phyloP scores from a whole-genome alignment of 441 rosid genomes.

The Aleurites moluccanus region DNA sequence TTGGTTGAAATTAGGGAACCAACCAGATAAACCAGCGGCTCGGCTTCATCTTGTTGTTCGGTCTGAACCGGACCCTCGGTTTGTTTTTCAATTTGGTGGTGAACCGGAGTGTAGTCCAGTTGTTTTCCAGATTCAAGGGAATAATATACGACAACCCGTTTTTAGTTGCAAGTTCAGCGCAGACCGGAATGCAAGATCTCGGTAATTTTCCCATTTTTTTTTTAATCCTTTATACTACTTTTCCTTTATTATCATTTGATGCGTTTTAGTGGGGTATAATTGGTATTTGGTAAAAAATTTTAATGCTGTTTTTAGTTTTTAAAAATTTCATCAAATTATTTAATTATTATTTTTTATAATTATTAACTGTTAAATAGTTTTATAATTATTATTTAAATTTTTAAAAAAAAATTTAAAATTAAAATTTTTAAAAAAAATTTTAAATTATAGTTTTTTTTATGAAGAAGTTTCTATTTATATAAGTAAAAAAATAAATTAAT shows the following conservation, averaged over 20 bases:
- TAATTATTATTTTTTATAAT: no score
- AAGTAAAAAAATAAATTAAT: no score
- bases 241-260: neutral
- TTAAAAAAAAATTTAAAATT: no score
- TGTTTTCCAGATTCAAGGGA: slow-evolving; percentile 79
- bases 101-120: slow-evolving; percentile 98
- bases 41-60: slow-evolving; percentile 59
- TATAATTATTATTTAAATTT: no score
- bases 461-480: no score
- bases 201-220: slow-evolving; percentile 38
- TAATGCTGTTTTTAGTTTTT: no score
- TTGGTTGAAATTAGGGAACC: slow-evolving; percentile 60
- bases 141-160: slow-evolving; percentile 77
- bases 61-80: slow-evolving; percentile 84
- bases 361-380: no score
- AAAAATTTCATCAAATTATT: no score
- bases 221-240: no score
- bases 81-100: slow-evolving; percentile 83
- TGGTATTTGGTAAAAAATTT: no score
- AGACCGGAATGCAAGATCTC: slow-evolving; percentile 73
- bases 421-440: no score
- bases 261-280: slow-evolving; percentile 10
- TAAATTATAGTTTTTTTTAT: no score
- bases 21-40: slow-evolving; percentile 49
- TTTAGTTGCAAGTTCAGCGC: slow-evolving; percentile 95